Base-by-base conservation (phyloP, 1,284 basidiomycete species). In the Waitea zeae region DNA sequence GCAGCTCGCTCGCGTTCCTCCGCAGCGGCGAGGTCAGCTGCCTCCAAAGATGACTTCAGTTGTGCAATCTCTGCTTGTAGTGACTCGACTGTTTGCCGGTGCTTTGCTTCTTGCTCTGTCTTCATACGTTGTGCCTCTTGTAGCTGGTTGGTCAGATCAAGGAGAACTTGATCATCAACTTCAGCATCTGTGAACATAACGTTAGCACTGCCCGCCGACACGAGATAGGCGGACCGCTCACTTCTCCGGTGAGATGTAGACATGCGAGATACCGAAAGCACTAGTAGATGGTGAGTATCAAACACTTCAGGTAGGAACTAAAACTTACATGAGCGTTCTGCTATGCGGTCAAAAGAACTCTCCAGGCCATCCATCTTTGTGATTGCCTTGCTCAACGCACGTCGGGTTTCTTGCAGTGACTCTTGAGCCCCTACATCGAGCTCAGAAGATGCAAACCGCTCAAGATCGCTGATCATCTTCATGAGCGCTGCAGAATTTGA, bases 281-380 rank as follows among this genome's bases (percentile, higher is more conserved):
- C 81, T 82, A 35, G 17, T 30, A 28, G 6, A 7, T 12, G 30
- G 31, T 41, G 19, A 37, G 35, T 27, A n/a, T 17, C 15, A 31
- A 14, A 29, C 38, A 19, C 31, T 15, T 17, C 11, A 5, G 11
- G 18, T 22, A 17, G 5, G 17, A 20, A 38, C 20, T 30, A 13
- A 18, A 32, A 64, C 78, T 40, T 48, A 86, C 83, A 54, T 38
- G 81, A 80, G 31, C 75, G 66, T 47, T 86, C 82, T 12, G 80
- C 78, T 43, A 87, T 74, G 39, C 71, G 66, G 44, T 88, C 84
- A 46, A 89, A 84, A 2, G 75, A 73, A 1, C 67, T 52, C 47
- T 83, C 80, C 9, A 87, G 56, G 17, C 61, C 61, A 42, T 88
- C 79, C 70, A 90, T 83, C 50, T 73, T 78, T 17, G 52, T 55